phyloP scores from a whole-genome alignment of 371 early-diverging fungal genomes.

The Mucor sp. region DNA sequence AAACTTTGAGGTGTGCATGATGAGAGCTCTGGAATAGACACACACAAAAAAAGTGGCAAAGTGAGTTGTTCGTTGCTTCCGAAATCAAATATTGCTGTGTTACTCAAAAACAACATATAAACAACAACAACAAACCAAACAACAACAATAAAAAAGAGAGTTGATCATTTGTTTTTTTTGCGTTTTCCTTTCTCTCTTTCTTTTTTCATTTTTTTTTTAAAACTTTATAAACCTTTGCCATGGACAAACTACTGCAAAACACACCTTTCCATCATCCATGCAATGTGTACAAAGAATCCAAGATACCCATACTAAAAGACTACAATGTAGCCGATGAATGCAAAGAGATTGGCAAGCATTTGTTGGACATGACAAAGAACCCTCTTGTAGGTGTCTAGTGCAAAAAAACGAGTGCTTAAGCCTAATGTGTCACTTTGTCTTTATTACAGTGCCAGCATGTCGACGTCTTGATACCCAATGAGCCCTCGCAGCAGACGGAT shows the following conservation, averaged over 20 bases:
- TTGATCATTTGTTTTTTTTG: constrained; percentile 1
- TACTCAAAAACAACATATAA: background rate
- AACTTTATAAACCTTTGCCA: background rate
- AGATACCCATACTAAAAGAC: constrained; percentile 29
- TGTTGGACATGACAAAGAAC: constrained; percentile 26
- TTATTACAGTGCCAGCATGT: constrained; percentile 33
- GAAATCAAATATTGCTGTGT: constrained; percentile 6
- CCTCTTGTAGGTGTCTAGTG: constrained; percentile 17
- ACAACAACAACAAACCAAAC: background rate
- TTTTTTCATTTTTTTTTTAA: background rate
- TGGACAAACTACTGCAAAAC: constrained; percentile 8
- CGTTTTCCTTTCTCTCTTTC: constrained; percentile 2
- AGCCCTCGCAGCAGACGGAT: constrained; percentile 13
- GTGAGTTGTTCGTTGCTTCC: constrained; percentile 3
- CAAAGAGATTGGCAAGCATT: constrained; percentile 24
- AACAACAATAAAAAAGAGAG: background rate
- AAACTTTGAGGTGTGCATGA: background rate
- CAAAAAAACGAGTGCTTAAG: too few relatives aligned
- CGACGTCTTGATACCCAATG: constrained; percentile 25
- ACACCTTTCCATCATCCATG: constrained; percentile 23
- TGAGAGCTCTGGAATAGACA: background rate
- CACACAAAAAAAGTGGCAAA: constrained; percentile 2
- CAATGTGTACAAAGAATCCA: constrained; percentile 23
- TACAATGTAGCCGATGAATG: constrained; percentile 24
- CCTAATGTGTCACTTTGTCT: background rate